Evolutionary conservation across 345 rosid genomes (phyloP), one percentile per base, ranked within the genome.

Genomic region (Stellera chamaejasme): DNA sequence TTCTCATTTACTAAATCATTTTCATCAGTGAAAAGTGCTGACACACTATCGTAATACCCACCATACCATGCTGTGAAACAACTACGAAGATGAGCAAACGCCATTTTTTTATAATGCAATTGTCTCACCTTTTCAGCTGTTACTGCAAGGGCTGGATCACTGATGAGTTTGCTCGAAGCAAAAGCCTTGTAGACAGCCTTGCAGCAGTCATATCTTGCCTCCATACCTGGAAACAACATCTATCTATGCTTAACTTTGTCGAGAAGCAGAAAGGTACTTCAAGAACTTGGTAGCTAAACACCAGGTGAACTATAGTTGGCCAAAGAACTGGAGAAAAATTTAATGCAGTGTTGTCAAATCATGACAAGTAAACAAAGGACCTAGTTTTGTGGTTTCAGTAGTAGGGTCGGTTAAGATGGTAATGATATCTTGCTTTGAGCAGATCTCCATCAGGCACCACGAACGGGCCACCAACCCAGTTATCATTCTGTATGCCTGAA

Each of bases 381-480:
- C 96, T 79, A 79, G 74, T 77, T 88, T 93, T 44, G 83, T 70
- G 46, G 79, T 75, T 73, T 93, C 99, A 26, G 67, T 63, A 39
- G 71, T 56, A 57, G 96, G 76, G 67, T 79, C 91, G 36, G 85
- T 84, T 52, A 86, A 76, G 26, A 62, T 74, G 60, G 75, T 70
- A 52, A 89, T 67, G 27, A 93, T 81, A 72, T 88, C 96, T 53
- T 70, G 80, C 72, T 81, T 86, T 46, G 96, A 69, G 76, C 86
- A 78, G 47, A 93, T 72, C 71, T 88, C 96, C 75, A 78, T 70
- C 62, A 88, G 79, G 66, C 90, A 85, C 99, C 99, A 93, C 52
- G 77, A 63, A 65, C 97, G 77, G 77, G 74, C 76, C 60, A 76
- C 97, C 79, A 93, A 69, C 11, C 85, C 99, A 12, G 82, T 59